These are phyloP conservation scores for Theileria orientalis DNA, from an alignment of 169 alveolate species.

Conservation along the genomic window DNA sequence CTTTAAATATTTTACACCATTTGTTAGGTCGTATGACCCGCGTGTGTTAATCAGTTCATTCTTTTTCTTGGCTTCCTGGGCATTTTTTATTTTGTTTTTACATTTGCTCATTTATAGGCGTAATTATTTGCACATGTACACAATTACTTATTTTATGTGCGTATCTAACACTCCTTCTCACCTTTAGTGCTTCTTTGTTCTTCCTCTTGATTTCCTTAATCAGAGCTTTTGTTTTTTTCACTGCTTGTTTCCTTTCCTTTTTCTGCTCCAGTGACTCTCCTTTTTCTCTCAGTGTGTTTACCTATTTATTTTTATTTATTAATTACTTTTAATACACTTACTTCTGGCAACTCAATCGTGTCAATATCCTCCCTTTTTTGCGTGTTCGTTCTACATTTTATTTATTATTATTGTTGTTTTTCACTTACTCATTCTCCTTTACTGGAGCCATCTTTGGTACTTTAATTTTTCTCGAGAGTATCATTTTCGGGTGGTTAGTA, in stretches of 20 bases:
- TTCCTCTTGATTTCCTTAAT: slow-evolving; percentile 77
- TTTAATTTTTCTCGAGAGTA: slow-evolving; percentile 33
- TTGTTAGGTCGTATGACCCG: slow-evolving; percentile 49
- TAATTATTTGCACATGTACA: too few relatives aligned
- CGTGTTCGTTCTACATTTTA: background rate
- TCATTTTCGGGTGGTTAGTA: slow-evolving; percentile 71
- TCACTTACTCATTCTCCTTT: background rate
- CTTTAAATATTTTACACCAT: slow-evolving; percentile 55
- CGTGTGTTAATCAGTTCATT: slow-evolving; percentile 18
- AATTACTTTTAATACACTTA: background rate
- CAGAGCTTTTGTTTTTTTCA: slow-evolving; percentile 77
- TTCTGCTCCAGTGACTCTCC: slow-evolving; percentile 81
- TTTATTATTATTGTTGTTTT: too few relatives aligned
- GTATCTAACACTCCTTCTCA: background rate
- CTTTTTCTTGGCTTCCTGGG: slow-evolving; percentile 43
- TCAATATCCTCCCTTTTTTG: slow-evolving; percentile 11
- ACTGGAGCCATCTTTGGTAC: background rate
- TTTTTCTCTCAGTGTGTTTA: slow-evolving; percentile 61
- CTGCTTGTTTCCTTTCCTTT: slow-evolving; percentile 74
- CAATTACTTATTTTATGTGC: background rate
- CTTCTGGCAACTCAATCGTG: slow-evolving; percentile 26
- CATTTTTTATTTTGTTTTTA: background rate
- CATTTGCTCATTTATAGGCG: background rate
- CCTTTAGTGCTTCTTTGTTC: slow-evolving; percentile 65
- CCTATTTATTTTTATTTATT: slow-evolving; percentile 13